Percentiles rank a stretch among this genome's conserved stretches.
These are phyloP conservation scores for Lyophyllum atratum DNA, from an alignment of 768 basidiomycete genomes.

Conservation along the genomic window DNA sequence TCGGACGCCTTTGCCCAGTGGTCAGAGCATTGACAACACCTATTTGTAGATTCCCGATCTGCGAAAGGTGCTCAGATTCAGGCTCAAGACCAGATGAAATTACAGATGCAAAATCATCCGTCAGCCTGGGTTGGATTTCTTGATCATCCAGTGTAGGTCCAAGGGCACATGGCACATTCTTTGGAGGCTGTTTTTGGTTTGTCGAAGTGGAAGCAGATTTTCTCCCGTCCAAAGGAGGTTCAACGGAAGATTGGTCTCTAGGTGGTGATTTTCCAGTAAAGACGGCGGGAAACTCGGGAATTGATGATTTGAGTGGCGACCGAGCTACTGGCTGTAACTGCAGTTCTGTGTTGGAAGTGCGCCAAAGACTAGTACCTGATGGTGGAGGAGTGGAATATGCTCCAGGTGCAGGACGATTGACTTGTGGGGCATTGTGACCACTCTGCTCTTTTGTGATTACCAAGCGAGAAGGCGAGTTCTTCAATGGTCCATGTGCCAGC, in stretches of 20 bases:
- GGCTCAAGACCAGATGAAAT: not conserved
- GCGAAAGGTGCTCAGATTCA: not conserved
- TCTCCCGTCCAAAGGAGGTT: not conserved
- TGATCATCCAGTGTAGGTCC: no score
- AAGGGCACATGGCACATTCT: no score
- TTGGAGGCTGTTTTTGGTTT: no score
- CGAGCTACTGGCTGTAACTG: not conserved
- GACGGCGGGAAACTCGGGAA: not conserved
- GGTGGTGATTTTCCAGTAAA: not conserved
- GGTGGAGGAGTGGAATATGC: not conserved
- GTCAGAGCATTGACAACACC: not conserved
- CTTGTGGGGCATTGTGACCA: not conserved
- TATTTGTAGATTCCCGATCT: not conserved
- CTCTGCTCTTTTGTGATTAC: not conserved
- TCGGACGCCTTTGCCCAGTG: no score
- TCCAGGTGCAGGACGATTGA: no score
- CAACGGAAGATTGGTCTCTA: not conserved
- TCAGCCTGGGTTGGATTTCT: no score
- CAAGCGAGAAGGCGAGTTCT: not conserved
- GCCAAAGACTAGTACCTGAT: not conserved
- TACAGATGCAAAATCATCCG: no score
- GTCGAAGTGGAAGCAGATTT: not conserved
- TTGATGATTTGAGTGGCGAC: not conserved
- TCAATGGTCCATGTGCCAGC: not conserved
- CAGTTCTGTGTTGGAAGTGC: not conserved